Base-by-base conservation (phyloP, 352 stramenopile genomes). In the Globisporangium irregulare region DNA sequence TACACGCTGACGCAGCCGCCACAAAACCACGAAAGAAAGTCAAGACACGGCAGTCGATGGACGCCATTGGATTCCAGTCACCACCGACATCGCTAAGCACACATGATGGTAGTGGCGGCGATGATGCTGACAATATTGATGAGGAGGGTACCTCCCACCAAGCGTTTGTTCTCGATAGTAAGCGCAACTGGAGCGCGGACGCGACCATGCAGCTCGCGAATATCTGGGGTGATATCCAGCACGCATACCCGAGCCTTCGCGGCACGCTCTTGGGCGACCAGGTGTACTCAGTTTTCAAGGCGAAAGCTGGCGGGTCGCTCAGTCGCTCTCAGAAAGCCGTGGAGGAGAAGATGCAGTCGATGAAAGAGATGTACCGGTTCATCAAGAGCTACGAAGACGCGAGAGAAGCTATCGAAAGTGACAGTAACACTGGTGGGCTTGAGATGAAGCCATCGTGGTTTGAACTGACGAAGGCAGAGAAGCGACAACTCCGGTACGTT, bases 281-380 rank as follows among this genome's bases (percentile, higher is more conserved):
- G 15, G 80, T 91, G 41, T 86, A 87, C 64, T 78, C 74, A 15
- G 73, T 79, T 22, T 86, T 91, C 43, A 82, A 84, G 69, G 65
- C 72, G 9, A 67, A 63, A 0, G 78, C 86, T 3, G 79, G 78
- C 12, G 72, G 74, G 10, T 84, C 72, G 3, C 36, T 67, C 27
- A 84, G 80, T 41, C 78, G 82, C 8, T 87, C 82, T 20, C 76
- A 78, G 3, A 89, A 91, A 46, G 81, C 83, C 22, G 79, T 89
- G 32, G 82, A 87, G 56, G 82, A 91, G 70, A 89, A 89, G 59
- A 89, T 91, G 82, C 82, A 89, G 68, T 84, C 73, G n/a, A 91
- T 89, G 77, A 87, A 84, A 55, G 79, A 89, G 50, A 91, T 91
- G 83, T 87, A 86, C 59, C 74, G 79, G 9, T 89, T 89, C 53